Evolutionary conservation across 495 filamentous ascomycete genomes (phyloP), one percentile per base, ranked within the genome.

Genomic region (Penicillium soppii): DNA sequence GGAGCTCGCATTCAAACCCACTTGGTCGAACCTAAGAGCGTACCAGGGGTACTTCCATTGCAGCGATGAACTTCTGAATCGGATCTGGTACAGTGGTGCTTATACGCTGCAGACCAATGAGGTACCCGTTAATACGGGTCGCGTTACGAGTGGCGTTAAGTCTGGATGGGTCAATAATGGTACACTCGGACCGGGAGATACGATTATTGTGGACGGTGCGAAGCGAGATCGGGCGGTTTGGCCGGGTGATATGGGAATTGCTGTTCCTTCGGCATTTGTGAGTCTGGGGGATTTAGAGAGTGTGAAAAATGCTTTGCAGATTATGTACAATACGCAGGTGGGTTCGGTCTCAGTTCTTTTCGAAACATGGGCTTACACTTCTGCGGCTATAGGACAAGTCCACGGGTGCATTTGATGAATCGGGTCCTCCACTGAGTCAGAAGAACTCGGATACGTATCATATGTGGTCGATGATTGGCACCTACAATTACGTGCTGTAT

Each of bases 1-100:
- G 19, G 76, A 81, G 35, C 54, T 85, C 16, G 71, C 65, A 5
- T 86, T 85, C 49, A 80, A 84, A 42, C 84, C 84, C 5, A 85
- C 83, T 4, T 85, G 82, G 82, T 73, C 82, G 6, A 83, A 85
- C 56, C 67, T 84, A 13, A 68, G 68, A 17, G 82, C 81, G 4
- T 84, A 85, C 43, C 79, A 82, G 54, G 83, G 83, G 8, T 86
- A 85, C 49, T 86, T 86, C 49, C 75, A 84, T 52, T 78, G 71
- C 53, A 76, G 69, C 50, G 82, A 85, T 61, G 73, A 82, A 23
- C 58, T 79, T 19, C 70, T 87, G 37, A 87, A 87, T 54, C 69
- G 78, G 5, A 78, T 85, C 47, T 87, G 82, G 81, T 87, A 87
- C 51, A 77, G 78, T 46, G 82, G 83, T 6, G 82, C 82, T 6